phyloP scores from a whole-genome alignment of 306 rosid genomes.

The Fragaria iinumae region DNA sequence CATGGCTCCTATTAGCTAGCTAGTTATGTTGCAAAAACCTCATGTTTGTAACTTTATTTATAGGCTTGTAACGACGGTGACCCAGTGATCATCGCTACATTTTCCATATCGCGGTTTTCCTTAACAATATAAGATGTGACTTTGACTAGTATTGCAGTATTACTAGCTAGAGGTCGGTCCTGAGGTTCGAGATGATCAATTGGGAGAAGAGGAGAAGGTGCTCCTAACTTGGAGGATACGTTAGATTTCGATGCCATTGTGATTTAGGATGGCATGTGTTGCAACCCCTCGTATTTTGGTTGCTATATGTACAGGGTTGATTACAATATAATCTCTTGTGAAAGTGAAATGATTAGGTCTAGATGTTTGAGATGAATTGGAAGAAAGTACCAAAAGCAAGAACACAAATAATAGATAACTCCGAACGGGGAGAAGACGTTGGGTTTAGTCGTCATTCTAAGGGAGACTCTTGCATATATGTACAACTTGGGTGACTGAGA shows the following conservation, averaged over 20 bases:
- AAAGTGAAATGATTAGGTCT: too few relatives aligned
- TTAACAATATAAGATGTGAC: background rate
- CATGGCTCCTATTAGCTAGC: conserved; percentile 2
- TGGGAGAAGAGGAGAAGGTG: background rate
- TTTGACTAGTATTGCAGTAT: background rate
- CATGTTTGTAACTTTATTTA: background rate
- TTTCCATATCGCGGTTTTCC: background rate
- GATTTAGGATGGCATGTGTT: too few relatives aligned
- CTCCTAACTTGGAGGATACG: background rate
- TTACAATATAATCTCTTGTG: too few relatives aligned
- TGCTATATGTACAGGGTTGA: too few relatives aligned
- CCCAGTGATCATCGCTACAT: background rate
- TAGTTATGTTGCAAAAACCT: background rate
- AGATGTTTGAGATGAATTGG: background rate
- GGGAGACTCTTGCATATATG: too few relatives aligned
- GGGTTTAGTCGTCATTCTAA: too few relatives aligned
- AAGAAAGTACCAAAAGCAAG: background rate
- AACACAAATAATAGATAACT: too few relatives aligned
- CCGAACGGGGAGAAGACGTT: too few relatives aligned
- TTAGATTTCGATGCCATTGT: too few relatives aligned
- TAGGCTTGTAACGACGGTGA: background rate
- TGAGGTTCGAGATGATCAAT: background rate
- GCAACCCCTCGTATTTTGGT: too few relatives aligned
- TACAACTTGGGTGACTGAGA: too few relatives aligned
- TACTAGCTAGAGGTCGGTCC: background rate